Evolutionary conservation across 2,329 filamentous ascomycete species (phyloP).

Genomic region (Exophiala mesophila): DNA sequence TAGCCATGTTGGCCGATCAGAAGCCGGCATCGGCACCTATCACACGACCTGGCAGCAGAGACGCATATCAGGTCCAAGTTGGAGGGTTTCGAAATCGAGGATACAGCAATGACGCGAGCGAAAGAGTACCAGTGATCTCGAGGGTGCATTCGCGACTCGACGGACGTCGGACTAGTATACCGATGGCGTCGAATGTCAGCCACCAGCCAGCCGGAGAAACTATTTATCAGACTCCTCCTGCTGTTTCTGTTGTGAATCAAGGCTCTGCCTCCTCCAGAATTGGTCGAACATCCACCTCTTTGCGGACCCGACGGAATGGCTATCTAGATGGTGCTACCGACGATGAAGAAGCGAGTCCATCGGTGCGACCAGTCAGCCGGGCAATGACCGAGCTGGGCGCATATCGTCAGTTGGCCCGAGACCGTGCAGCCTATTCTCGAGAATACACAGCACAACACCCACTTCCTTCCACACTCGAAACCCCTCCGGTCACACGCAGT

Average conservation of each 20-base stretch:
- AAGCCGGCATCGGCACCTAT: constrained; percentile 11
- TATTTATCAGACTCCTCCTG: constrained; percentile 22
- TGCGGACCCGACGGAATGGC: constrained; percentile 35
- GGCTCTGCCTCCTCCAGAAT: constrained; percentile 34
- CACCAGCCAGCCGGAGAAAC: constrained; percentile 8
- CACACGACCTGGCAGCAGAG: constrained; percentile 30
- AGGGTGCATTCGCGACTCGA: constrained; percentile 36
- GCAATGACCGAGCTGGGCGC: constrained; percentile 40
- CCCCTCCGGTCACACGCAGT: constrained; percentile 14
- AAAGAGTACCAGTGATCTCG: constrained; percentile 25
- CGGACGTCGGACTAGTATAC: constrained; percentile 31
- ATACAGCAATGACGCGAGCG: constrained; percentile 37
- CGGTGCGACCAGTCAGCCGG: constrained; percentile 37
- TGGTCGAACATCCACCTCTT: constrained; percentile 37
- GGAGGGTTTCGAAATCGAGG: constrained; percentile 34
- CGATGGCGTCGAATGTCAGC: constrained; percentile 12
- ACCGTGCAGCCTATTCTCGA: constrained; percentile 29
- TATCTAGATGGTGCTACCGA: constrained; percentile 29
- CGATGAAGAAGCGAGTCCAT: constrained; percentile 33
- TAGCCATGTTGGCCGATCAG: constrained; percentile 67
- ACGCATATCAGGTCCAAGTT: constrained; percentile 28
- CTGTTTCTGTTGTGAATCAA: constrained; percentile 27
- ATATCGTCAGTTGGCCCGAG: constrained; percentile 31
- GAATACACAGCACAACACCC: constrained; percentile 30
- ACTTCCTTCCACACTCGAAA: constrained; percentile 8